Evolutionary conservation across 2,329 filamentous ascomycete genomes (phyloP), one percentile per base, ranked within the genome.

Genomic region (Pseudogymnoascus sp.): DNA sequence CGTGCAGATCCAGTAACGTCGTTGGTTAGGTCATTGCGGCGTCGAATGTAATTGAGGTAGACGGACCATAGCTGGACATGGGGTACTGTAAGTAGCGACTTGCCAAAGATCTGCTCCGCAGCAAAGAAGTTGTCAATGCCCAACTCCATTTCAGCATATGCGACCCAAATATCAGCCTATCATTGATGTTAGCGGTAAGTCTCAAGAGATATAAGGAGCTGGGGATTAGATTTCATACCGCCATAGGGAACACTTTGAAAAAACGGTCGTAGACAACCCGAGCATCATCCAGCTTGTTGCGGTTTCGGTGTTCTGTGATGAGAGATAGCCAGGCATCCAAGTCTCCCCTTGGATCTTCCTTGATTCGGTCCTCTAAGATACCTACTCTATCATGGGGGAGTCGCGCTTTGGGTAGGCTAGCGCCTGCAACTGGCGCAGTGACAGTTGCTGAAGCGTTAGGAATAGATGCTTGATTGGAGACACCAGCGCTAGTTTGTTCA

Each of bases 21-120:
- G 70, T 89, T 87, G 46, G 82, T 91, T 64, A 98, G 79, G 68
- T 96, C 93, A 75, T 97, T 95, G 67, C 91, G 85, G 59, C 95
- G 89, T 61, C 95, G 91, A 66, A 98, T 90, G 74, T 98, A 97
- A 76, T 97, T 92, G 66, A 99, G 85, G 74, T 99, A 99, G 33
- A 92, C 84, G 6, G 89, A 91, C 91, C 93, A 99, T 19, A 99
- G 83, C 66, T 89, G 85, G 40, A 98, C 89, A 73, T 93, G 90
- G 10, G 90, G 88, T 19, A 95, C 88, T 7, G 84, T 84, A 69
- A 91, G 82, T 40, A 99, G 84, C 33, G 89, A 92, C 68, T 86
- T 85, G 67, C 85, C 86, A 74, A 99, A 96, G 22, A 99, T 87
- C 61, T 86, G 82, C 75, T 97, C 93, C 14, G 96, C 87, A 56